Percentiles rank a stretch among this genome's conserved stretches.
Evolutionary conservation across 2,329 filamentous ascomycete species (phyloP).

Genomic region (Fusarium penzigii): DNA sequence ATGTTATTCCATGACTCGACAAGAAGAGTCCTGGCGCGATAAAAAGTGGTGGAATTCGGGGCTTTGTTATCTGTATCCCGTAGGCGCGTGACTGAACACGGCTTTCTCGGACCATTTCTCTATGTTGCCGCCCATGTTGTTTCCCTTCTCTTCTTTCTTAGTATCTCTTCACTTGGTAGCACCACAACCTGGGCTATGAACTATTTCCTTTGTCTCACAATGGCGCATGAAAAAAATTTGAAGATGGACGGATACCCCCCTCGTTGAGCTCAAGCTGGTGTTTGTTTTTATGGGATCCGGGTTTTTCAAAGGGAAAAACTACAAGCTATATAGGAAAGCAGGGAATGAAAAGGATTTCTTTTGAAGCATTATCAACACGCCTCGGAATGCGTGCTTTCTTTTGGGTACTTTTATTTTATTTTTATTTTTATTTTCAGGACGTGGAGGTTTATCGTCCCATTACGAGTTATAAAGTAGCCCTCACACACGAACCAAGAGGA

Average conservation of each 20-base stretch:
- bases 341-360: constrained; percentile 26
- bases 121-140: constrained; percentile 10
- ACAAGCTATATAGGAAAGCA: constrained; percentile 17
- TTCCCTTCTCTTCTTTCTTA: neutral
- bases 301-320: constrained; percentile 19
- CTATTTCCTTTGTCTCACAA: constrained; percentile 28
- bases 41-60: constrained; percentile 11
- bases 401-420: too few relatives aligned
- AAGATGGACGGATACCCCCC: constrained; percentile 36
- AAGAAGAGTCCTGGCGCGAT: constrained; percentile 11
- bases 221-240: constrained; percentile 33
- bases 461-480: constrained; percentile 31
- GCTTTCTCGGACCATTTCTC: too few relatives aligned
- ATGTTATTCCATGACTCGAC: constrained; percentile 7
- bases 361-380: constrained; percentile 27
- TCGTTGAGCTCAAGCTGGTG: constrained; percentile 26
- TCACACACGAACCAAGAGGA: constrained; percentile 16
- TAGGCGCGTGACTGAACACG: constrained; percentile 5
- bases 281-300: constrained; percentile 24
- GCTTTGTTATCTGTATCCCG: constrained; percentile 19
- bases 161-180: constrained; percentile 21
- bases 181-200: constrained; percentile 14
- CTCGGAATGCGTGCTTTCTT: constrained; percentile 19
- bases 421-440: too few relatives aligned
- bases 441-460: constrained; percentile 27